Evolutionary conservation across 2,329 filamentous ascomycete species (phyloP), one percentile per base, ranked within the genome.

Genomic region (Aspergillus sp.): DNA sequence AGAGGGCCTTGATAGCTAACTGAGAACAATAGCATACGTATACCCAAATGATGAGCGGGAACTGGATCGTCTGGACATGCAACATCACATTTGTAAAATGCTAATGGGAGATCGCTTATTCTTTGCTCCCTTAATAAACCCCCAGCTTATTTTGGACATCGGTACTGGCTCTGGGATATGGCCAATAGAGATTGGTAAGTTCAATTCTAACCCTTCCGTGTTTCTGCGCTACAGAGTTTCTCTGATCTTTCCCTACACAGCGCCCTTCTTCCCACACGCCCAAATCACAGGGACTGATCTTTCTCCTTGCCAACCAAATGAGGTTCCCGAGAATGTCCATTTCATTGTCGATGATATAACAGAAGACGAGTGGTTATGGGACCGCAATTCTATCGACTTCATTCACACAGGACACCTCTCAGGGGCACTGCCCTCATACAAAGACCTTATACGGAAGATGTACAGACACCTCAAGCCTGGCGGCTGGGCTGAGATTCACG

Each of bases 281-380:
- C 73, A 81, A 59, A 79, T 90, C 30, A 80, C 82, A 49, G 87
- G 86, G 33, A 88, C 84, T 8, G 87, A 90, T 65, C 77, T 90
- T 5, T 89, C 86, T 1, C 86, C 87, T 2, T 86, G 89, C 24
- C 87, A 90, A 66, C 86, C 87, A 2, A 75, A 76, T 4, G 78
- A 83, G 48, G 86, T 91, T 1, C 89, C 89, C 0, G 82, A 83
- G 17, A 93, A 93, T 61, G 87, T 91, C 13, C 83, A 86, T 61
- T 93, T 93, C 63, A 85, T 86, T 59, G 82, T 93, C 46, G 88
- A 91, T 67, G 89, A 92, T 66, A 80, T 80, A 68, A 80, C 82
- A 3, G 84, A 86, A 66, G 76, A 80, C 1, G 82, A 88, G 55
- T 86, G 85, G 84, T 75, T 83, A 74, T 68, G 84, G 74, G 74